Base-by-base conservation (phyloP, 2,329 filamentous ascomycete species). In the Aspergillus pseudoterreus region DNA sequence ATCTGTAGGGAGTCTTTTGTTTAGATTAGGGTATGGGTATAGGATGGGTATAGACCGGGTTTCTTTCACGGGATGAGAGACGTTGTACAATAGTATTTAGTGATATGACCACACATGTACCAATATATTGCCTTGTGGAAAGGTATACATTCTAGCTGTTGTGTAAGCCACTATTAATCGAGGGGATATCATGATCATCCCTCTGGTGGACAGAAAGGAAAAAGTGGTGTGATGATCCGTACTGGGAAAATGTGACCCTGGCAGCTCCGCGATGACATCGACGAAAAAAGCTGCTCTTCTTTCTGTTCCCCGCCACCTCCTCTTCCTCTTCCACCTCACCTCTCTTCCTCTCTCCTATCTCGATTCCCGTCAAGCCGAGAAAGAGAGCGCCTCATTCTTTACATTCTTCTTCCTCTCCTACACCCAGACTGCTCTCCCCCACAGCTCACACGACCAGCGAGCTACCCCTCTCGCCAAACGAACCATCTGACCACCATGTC, bases 201-300 rank as follows among this genome's bases (percentile, higher is more conserved):
- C 22, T 22, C 22, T 22, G 22, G 22, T 22, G 22, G 22, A 22
- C 22, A 22, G 6, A 22, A 22, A 22, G 33, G 33, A 9, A 17
- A 17, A n/a, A 17, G 35, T 38, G 35, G 35, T 38, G 35, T 38
- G 35, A 38, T 38, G 35, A 38, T 38, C 35, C 14, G 15, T 38
- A n/a, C 35, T 11, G 15, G 35, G 35, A 38, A 17, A 27, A 36
- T 42, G 39, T 21, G n/a, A 42, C 39, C 15, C 39, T 21, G 39
- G 19, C 19, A 19, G 27, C 22, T 32, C 35, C 17, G 21, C 43
- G 50, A 62, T 59, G 56, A 57, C 53, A 51, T 51, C 44, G 35
- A 22, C 48, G 39, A 43, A 47, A 30, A 27, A 52, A 45, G 30
- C 41, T 38, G n/a, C 43, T 21, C 21, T 6, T 39, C 44, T 45